Evolutionary conservation across 78 protist genomes (phyloP).

Genomic region (Tieghemostelium lacteum): DNA sequence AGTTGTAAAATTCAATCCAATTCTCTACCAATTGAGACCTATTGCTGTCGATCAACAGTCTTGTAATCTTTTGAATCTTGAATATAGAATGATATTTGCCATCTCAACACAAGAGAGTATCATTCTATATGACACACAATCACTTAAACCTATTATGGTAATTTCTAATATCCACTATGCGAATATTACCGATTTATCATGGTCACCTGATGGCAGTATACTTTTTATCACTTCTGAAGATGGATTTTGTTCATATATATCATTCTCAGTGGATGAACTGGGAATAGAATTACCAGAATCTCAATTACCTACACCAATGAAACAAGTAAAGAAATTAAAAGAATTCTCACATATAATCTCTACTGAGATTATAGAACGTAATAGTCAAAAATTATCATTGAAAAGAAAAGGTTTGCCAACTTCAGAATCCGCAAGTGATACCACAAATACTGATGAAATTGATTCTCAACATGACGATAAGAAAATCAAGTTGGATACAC

Average conservation of each 20-base stretch:
- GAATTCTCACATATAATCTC: background rate
- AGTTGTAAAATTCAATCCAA: conserved; percentile 53
- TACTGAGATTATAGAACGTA: background rate
- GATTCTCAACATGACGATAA: background rate
- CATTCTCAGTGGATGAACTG: conserved; percentile 25
- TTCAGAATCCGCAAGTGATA: background rate
- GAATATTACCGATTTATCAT: conserved; percentile 49
- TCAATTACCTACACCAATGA: conserved; percentile 19
- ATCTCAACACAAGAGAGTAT: conserved; percentile 39
- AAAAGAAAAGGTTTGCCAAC: background rate
- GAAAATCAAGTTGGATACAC: conserved; percentile 9
- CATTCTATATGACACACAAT: conserved; percentile 43
- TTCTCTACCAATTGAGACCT: conserved; percentile 6
- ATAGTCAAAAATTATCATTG: background rate
- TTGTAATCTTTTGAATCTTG: background rate
- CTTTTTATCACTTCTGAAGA: conserved; percentile 45
- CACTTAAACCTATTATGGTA: conserved; percentile 13
- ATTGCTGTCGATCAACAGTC: background rate
- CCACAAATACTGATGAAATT: conserved; percentile 1
- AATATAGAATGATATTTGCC: conserved; percentile 67
- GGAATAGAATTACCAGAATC: conserved; percentile 20
- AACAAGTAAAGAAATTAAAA: conserved; percentile 4
- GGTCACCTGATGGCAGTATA: conserved; percentile 54
- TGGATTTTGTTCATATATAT: conserved; percentile 70
- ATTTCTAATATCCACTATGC: conserved; percentile 70